Conservation (phyloP, 495 filamentous ascomycete genomes). For the Talaromyces borbonicus region DNA sequence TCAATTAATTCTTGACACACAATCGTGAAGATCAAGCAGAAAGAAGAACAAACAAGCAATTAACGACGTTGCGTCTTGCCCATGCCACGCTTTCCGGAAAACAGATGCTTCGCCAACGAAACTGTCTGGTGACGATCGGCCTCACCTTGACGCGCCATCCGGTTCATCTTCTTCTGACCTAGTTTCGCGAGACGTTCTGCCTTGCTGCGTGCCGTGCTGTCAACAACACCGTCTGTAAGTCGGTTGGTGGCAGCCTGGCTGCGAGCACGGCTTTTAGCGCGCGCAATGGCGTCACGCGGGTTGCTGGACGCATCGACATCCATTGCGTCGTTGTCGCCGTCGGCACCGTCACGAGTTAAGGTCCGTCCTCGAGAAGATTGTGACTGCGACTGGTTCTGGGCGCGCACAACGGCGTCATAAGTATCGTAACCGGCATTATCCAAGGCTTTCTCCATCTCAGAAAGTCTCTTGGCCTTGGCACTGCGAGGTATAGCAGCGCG, state of each 20-base stretch:
- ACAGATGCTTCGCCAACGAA: slow-evolving; percentile 80
- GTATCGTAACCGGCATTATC: slow-evolving; percentile 80
- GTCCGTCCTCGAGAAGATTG: slow-evolving; percentile 52
- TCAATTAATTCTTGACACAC: no score
- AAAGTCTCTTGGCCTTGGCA: slow-evolving; percentile 63
- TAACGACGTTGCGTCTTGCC: slow-evolving; percentile 52
- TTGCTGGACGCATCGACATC: slow-evolving; percentile 60
- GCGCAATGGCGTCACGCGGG: slow-evolving; percentile 48
- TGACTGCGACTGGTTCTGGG: slow-evolving; percentile 52
- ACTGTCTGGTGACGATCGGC: slow-evolving; percentile 85
- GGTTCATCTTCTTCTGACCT: slow-evolving; percentile 95
- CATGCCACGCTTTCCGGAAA: slow-evolving; percentile 47
- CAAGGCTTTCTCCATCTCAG: slow-evolving; percentile 74
- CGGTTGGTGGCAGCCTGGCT: slow-evolving; percentile 70
- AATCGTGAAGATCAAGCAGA: not conserved
- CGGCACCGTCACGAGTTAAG: slow-evolving; percentile 42
- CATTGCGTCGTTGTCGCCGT: slow-evolving; percentile 62
- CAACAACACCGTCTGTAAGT: slow-evolving; percentile 60
- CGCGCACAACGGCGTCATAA: slow-evolving; percentile 58
- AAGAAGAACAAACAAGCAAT: slow-evolving; percentile 7
- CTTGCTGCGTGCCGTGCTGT: slow-evolving; percentile 49
- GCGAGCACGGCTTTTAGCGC: slow-evolving; percentile 69
- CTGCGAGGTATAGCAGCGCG: slow-evolving; percentile 77
- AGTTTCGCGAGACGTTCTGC: slow-evolving; percentile 80
- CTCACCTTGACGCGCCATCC: slow-evolving; percentile 92